phyloP scores from a whole-genome alignment of 1,139 yeast species.

The Protomyces gravidus region DNA sequence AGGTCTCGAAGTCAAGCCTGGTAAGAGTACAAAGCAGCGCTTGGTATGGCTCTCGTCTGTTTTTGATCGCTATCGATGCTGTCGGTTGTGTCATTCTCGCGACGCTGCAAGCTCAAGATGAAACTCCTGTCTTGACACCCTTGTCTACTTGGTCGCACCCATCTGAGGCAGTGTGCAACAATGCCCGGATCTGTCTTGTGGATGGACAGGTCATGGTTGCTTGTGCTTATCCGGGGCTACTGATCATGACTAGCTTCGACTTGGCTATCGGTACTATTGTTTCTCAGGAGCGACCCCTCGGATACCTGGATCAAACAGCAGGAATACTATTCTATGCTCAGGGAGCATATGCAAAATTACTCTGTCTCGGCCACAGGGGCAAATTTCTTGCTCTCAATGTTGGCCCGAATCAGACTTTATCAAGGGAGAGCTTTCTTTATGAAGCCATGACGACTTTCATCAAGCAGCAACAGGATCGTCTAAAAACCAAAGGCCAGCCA shows the following conservation, averaged over 20 bases:
- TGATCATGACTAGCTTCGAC: not conserved
- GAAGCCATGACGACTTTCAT: not conserved
- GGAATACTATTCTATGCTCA: not conserved
- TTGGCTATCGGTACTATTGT: not conserved
- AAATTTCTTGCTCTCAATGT: not conserved
- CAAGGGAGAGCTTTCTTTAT: not conserved
- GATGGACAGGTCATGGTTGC: not conserved
- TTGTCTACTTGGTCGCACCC: not conserved
- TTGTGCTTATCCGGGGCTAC: not conserved
- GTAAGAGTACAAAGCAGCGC: not conserved
- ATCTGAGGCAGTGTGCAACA: not conserved
- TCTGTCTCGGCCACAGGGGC: not conserved
- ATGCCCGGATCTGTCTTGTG: not conserved
- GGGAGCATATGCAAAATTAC: not conserved
- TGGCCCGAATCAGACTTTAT: not conserved
- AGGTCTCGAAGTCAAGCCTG: not conserved
- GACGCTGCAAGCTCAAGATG: not conserved
- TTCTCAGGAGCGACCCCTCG: not conserved
- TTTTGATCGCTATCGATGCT: not conserved
- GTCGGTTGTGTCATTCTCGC: not conserved
- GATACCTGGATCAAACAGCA: not conserved
- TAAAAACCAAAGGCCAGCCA: not conserved
- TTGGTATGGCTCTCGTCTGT: not conserved
- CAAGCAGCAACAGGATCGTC: not conserved
- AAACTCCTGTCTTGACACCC: not conserved